Conservation (phyloP, 2,329 filamentous ascomycete species). For the Macrophomina tecta region DNA sequence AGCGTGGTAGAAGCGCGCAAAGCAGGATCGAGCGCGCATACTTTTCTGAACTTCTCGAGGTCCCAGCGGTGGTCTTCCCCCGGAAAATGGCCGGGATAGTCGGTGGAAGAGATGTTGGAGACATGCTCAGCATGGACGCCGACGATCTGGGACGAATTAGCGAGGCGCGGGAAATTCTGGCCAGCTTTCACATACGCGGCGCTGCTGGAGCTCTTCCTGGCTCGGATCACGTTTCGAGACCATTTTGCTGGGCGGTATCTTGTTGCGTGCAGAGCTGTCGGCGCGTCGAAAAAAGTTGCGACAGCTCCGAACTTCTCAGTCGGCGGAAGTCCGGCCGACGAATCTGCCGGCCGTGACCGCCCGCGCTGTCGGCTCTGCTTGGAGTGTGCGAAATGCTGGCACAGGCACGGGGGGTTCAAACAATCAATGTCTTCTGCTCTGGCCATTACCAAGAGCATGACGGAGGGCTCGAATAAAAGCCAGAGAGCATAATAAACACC, state of each 20-base stretch:
- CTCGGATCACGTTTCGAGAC: slow-evolving; percentile 38
- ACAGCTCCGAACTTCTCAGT: slow-evolving; percentile 30
- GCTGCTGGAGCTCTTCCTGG: slow-evolving; percentile 63
- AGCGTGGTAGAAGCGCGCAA: background rate
- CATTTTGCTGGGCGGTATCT: slow-evolving; percentile 44
- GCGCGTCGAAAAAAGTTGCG: slow-evolving; percentile 30
- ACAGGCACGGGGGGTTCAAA: no score
- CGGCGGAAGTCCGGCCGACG: background rate
- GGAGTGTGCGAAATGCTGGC: slow-evolving; percentile 6
- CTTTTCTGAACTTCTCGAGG: slow-evolving; percentile 71
- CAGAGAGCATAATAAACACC: no score
- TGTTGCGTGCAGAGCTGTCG: slow-evolving; percentile 28
- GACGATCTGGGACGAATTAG: slow-evolving; percentile 67
- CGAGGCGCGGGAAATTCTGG: background rate
- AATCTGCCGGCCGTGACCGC: slow-evolving; percentile 14
- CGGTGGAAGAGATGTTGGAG: slow-evolving; percentile 84
- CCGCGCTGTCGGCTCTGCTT: background rate
- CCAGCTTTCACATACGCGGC: slow-evolving; percentile 58
- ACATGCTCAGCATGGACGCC: slow-evolving; percentile 90
- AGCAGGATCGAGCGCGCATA: slow-evolving; percentile 38
- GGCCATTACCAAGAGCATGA: no score
- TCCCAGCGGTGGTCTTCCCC: slow-evolving; percentile 87
- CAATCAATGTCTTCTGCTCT: no score
- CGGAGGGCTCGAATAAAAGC: no score
- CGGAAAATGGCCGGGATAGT: slow-evolving; percentile 89